Evolutionary conservation across 2,329 filamentous ascomycete species (phyloP).

Genomic region (Penicillium sp.): DNA sequence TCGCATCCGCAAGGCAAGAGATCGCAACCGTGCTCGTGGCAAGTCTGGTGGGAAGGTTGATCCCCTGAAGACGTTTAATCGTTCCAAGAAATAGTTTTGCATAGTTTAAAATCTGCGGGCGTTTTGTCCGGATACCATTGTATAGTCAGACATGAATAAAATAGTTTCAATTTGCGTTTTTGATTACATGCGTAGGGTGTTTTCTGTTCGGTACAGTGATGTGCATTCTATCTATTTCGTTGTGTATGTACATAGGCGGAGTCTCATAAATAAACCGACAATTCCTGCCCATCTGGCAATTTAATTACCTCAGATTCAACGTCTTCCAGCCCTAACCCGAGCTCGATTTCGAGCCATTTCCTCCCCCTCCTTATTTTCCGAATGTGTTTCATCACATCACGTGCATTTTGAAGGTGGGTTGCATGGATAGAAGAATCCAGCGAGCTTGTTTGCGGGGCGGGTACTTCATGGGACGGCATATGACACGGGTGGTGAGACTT

Average conservation of each 20-base stretch:
- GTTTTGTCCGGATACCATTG: slow-evolving; percentile 15
- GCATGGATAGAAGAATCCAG: neutral
- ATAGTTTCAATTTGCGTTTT: slow-evolving; percentile 16
- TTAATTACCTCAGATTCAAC: slow-evolving; percentile 20
- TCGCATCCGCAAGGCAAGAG: slow-evolving; percentile 52
- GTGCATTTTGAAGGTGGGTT: slow-evolving; percentile 26
- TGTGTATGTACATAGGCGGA: too few relatives aligned
- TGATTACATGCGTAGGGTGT: neutral
- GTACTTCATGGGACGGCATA: neutral
- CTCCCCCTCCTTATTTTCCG: slow-evolving; percentile 34
- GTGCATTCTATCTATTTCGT: neutral
- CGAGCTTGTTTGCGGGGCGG: neutral
- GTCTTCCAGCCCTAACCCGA: slow-evolving; percentile 27
- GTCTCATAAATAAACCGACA: slow-evolving; percentile 6
- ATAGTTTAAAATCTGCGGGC: slow-evolving; percentile 9
- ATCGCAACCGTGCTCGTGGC: slow-evolving; percentile 45
- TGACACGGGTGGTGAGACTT: slow-evolving; percentile 5
- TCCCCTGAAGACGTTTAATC: slow-evolving; percentile 86
- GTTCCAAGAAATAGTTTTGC: slow-evolving; percentile 38
- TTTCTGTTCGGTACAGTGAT: neutral
- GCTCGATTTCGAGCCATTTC: slow-evolving; percentile 40
- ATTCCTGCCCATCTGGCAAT: slow-evolving; percentile 20
- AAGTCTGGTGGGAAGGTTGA: slow-evolving; percentile 64
- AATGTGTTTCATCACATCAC: slow-evolving; percentile 35
- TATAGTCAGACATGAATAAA: slow-evolving; percentile 14